phyloP scores from a whole-genome alignment of 75 land plant genomes.

The Larix kaempferi region DNA sequence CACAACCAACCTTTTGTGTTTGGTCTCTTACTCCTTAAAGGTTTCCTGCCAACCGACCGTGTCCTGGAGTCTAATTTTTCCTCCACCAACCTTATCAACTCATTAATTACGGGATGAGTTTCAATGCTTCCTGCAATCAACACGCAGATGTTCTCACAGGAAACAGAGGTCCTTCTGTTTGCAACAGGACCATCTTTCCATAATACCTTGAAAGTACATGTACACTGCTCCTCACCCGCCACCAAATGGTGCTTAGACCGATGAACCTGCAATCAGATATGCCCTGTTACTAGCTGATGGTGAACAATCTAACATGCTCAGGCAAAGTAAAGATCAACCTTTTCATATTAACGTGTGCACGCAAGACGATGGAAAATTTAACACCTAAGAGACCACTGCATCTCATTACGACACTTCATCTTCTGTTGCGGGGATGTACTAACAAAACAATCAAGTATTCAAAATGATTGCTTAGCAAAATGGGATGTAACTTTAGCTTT shows the following conservation, averaged over 20 bases:
- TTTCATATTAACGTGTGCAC: too few relatives aligned
- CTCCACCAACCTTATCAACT: neutral
- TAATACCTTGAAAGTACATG: neutral
- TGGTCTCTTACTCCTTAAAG: neutral
- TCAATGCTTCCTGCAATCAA: slow-evolving; percentile 6
- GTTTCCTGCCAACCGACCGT: neutral
- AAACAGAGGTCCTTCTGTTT: neutral
- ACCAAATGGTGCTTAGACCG: neutral
- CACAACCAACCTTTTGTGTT: neutral
- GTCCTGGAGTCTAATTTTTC: neutral
- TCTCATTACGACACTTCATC: too few relatives aligned
- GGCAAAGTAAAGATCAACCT: neutral
- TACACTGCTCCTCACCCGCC: neutral
- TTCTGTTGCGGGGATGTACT: too few relatives aligned
- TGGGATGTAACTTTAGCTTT: too few relatives aligned
- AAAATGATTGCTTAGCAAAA: too few relatives aligned
- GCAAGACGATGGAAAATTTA: too few relatives aligned
- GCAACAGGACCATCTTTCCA: neutral
- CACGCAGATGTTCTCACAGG: neutral
- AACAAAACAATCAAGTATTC: too few relatives aligned
- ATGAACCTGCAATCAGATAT: neutral
- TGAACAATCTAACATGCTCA: neutral
- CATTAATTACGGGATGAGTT: neutral
- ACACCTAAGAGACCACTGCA: too few relatives aligned
- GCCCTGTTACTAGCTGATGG: neutral